A percentile compares a stretch with the other conserved stretches of the same genome.
Conservation (phyloP, 2,329 filamentous ascomycete genomes). For the Xylariaceae sp. region DNA sequence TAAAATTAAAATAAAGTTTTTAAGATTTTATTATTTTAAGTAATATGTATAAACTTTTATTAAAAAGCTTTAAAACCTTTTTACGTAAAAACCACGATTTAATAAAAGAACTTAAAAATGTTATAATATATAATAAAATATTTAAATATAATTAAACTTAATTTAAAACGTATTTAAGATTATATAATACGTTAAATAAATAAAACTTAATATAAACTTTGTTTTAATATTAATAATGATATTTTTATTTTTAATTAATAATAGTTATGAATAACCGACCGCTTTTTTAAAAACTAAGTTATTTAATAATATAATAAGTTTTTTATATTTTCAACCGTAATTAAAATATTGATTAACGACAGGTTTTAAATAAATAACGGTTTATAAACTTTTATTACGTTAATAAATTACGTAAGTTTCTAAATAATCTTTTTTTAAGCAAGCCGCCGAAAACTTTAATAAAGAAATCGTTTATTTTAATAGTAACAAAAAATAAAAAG, state of each 20-base stretch:
- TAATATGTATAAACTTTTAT: neutral
- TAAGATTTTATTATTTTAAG: neutral
- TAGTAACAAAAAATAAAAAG: neutral
- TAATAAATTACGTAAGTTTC: constrained; percentile 2
- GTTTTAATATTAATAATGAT: neutral
- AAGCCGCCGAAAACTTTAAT: no score
- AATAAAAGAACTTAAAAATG: neutral
- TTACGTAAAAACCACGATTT: neutral
- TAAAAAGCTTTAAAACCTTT: neutral
- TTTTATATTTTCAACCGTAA: neutral
- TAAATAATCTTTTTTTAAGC: neutral
- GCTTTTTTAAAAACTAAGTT: neutral
- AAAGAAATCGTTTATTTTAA: constrained; percentile 1
- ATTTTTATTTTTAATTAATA: constrained; percentile 2
- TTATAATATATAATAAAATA: neutral
- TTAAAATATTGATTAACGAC: neutral
- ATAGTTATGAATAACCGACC: neutral
- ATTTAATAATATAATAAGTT: neutral
- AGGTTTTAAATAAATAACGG: neutral
- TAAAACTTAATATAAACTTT: neutral
- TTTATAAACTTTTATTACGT: neutral
- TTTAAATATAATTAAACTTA: neutral
- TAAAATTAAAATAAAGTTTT: neutral
- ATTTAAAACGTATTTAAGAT: neutral
- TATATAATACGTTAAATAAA: neutral